A percentile compares a stretch with the other conserved stretches of the same genome.
Conservation (phyloP, 495 filamentous ascomycete species). For the Neurospora sp. region DNA sequence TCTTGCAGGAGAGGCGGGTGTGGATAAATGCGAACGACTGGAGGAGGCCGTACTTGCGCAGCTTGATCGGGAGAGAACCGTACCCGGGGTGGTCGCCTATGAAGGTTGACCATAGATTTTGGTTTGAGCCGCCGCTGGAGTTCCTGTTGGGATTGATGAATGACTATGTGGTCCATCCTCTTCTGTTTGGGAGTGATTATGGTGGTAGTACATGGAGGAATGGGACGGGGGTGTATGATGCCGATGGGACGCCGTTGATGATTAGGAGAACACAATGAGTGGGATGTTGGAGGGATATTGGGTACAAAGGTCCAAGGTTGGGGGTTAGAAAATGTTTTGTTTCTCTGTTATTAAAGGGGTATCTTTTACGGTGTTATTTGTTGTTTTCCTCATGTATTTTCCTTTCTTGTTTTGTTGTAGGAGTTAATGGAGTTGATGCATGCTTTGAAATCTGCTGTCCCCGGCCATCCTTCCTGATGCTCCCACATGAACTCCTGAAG, state of each 20-base stretch:
- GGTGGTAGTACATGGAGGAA: neutral
- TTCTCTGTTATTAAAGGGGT: neutral
- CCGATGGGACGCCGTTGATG: neutral
- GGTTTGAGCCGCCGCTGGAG: neutral
- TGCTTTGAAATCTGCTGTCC: neutral
- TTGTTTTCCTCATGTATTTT: neutral
- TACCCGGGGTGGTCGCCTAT: conserved; percentile 8
- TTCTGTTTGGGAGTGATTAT: neutral
- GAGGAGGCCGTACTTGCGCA: conserved; percentile 7
- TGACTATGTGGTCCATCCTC: neutral
- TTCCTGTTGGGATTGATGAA: neutral
- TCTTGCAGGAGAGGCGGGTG: conserved; percentile 9
- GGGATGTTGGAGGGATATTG: neutral
- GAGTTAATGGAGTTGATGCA: neutral
- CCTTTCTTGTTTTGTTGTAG: neutral
- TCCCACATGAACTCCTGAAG: neutral
- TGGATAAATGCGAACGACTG: conserved; percentile 12
- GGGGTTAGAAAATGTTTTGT: neutral
- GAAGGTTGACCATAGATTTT: conserved; percentile 7
- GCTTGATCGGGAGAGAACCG: conserved; percentile 1
- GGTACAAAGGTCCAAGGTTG: neutral
- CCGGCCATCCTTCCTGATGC: neutral
- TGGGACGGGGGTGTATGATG: neutral
- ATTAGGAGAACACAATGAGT: neutral
- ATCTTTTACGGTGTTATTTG: neutral